Conservation (phyloP, 2,329 filamentous ascomycete genomes). For the Sordariomycetes sp. region DNA sequence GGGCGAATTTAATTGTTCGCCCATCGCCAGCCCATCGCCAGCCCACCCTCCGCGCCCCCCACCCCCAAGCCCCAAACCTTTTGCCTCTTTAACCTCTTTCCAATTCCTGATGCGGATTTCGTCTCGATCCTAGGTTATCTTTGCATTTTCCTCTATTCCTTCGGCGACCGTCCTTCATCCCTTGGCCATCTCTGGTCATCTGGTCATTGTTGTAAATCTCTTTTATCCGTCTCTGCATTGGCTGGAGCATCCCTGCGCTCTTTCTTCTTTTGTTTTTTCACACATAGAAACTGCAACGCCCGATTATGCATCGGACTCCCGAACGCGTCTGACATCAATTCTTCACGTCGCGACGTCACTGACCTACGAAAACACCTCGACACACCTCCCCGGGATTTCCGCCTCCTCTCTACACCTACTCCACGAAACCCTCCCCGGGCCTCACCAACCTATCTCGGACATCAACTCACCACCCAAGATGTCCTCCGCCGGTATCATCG, state of each 20-base stretch:
- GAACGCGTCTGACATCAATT: not conserved
- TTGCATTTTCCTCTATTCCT: not conserved
- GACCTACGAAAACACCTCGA: not conserved
- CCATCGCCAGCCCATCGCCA: not conserved
- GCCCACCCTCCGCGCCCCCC: no score
- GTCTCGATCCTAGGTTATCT: not conserved
- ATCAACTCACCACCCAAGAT: not conserved
- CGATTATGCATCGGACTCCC: not conserved
- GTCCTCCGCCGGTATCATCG: conserved; percentile 14
- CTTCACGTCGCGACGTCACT: not conserved
- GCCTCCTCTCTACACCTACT: not conserved
- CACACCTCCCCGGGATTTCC: not conserved
- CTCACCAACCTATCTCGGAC: not conserved
- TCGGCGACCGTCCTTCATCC: not conserved
- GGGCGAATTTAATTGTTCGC: not conserved
- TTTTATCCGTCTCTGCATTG: not conserved
- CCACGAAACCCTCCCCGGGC: not conserved
- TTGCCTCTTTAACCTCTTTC: not conserved
- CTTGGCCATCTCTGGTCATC: not conserved
- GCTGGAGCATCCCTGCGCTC: not conserved
- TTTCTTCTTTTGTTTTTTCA: not conserved
- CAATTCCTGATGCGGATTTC: not conserved
- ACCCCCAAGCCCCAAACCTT: no score
- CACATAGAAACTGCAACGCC: not conserved
- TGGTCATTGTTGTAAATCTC: not conserved